phyloP scores from a whole-genome alignment of 1,284 basidiomycete genomes.

The Tylopilus sp. region DNA sequence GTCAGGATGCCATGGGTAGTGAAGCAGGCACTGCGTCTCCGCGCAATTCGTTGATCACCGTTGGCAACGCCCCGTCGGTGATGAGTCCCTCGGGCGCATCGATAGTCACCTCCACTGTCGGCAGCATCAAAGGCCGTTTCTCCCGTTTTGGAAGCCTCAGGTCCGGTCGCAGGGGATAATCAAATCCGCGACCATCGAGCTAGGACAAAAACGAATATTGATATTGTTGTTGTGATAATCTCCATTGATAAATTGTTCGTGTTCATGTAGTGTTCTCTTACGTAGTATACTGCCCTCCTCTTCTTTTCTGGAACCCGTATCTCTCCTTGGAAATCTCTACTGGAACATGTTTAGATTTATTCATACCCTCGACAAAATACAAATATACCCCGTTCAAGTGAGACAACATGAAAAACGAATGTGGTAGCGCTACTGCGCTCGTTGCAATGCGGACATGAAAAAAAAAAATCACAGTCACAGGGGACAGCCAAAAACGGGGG shows the following conservation, averaged over 20 bases:
- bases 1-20: constrained; percentile 55
- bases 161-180: constrained; percentile 55
- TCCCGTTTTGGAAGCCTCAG: constrained; percentile 72
- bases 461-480: constrained; percentile 8
- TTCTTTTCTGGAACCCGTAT: not conserved
- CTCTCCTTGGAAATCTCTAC: not conserved
- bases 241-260: not conserved
- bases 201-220: no score
- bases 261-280: constrained; percentile 4
- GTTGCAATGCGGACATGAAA: constrained; percentile 9
- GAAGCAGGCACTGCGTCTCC: constrained; percentile 64
- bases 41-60: constrained; percentile 70
- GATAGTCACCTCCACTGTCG: constrained; percentile 51
- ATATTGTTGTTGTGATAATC: constrained; percentile 8
- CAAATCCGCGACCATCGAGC: not conserved
- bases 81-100: constrained; percentile 50
- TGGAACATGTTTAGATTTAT: constrained; percentile 8
- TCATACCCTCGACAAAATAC: constrained; percentile 26
- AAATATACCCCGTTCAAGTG: constrained; percentile 22
- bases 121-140: constrained; percentile 61
- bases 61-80: constrained; percentile 44
- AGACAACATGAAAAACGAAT: constrained; percentile 14
- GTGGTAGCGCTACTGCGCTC: constrained; percentile 10
- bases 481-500: not conserved
- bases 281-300: not conserved